Conservation (phyloP, 805 yeast species). For the Schwanniomyces sp. region DNA sequence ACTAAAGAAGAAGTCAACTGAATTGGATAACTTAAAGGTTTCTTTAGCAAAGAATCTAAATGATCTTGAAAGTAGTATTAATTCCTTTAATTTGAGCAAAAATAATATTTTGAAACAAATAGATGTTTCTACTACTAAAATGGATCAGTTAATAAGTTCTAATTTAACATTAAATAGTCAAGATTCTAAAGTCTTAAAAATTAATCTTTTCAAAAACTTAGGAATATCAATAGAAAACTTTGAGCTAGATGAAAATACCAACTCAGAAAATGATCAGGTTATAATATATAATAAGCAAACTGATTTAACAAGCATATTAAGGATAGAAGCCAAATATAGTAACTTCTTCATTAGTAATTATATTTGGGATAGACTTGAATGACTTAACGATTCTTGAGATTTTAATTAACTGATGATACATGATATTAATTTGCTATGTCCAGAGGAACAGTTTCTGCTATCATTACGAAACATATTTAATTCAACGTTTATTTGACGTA, state of each 20-base stretch:
- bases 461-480: neutral
- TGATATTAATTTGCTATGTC: no score
- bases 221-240: slow-evolving; percentile 52
- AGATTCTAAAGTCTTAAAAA: slow-evolving; percentile 49
- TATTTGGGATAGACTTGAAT: slow-evolving; percentile 63
- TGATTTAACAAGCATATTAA: slow-evolving; percentile 49
- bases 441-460: neutral
- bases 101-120: slow-evolving; percentile 38
- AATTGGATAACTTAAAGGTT: slow-evolving; percentile 48
- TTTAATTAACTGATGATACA: no score
- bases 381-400: neutral
- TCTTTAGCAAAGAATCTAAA: slow-evolving; percentile 53
- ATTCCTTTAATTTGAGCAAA: slow-evolving; percentile 27
- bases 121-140: slow-evolving; percentile 32
- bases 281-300: slow-evolving; percentile 50
- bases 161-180: slow-evolving; percentile 31
- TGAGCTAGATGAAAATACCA: slow-evolving; percentile 5
- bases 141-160: slow-evolving; percentile 27
- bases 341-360: slow-evolving; percentile 71
- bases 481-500: neutral
- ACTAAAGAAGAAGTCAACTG: slow-evolving; percentile 25
- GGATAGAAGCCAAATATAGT: slow-evolving; percentile 55
- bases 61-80: slow-evolving; percentile 46
- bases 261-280: slow-evolving; percentile 32
- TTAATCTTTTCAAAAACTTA: slow-evolving; percentile 58